Evolutionary conservation across 345 rosid species (phyloP), one percentile per base, ranked within the genome.

Genomic region (Turnera subulata): DNA sequence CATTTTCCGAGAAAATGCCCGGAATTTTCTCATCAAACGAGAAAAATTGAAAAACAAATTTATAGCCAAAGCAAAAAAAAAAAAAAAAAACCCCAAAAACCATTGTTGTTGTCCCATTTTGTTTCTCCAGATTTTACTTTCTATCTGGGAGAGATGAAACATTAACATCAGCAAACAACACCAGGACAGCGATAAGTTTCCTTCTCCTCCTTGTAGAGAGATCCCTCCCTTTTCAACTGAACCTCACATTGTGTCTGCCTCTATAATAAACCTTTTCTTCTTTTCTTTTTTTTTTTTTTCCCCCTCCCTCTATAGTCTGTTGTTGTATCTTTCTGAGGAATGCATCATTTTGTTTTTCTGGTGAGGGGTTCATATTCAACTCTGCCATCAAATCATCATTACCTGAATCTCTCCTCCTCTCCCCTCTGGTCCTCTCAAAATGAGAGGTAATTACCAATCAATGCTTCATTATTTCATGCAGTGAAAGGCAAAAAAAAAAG

Each of bases 1-100:
- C 58, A 51, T 61, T 61, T 61, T 61, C 65, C 58, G 51, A 61
- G 65, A 61, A 40, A 61, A 61, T 50, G 57, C 65, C n/a, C 65
- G 65, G 13, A 61, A 45, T 61, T 61, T 42, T 61, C 65, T 61
- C 65, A 43, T 51, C 51, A 43, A 51, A 50, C 65, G 50, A 61
- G 65, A 52, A 43, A 25, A 13, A 11, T 11, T 17, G 16, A 8
- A 13, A 16, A 42, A 42, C 14, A 9, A 11, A 42, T 0, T 17
- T 15, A 14, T 15, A 2, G 8, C 35, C 35, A 0, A 23, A 48
- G 15, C 11, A 46, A 46, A n/a, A 45, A 46, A n/a, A 13, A n/a
- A 46, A 19, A 46, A 46, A 7, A 22, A 6, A 19, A 46, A 19
- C 33, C 37, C 22, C 53, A 17, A 50, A 50, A 50, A 24, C 24